These are phyloP conservation scores for Royoungia palumana DNA, from an alignment of 768 basidiomycete species.

Conservation along the genomic window DNA sequence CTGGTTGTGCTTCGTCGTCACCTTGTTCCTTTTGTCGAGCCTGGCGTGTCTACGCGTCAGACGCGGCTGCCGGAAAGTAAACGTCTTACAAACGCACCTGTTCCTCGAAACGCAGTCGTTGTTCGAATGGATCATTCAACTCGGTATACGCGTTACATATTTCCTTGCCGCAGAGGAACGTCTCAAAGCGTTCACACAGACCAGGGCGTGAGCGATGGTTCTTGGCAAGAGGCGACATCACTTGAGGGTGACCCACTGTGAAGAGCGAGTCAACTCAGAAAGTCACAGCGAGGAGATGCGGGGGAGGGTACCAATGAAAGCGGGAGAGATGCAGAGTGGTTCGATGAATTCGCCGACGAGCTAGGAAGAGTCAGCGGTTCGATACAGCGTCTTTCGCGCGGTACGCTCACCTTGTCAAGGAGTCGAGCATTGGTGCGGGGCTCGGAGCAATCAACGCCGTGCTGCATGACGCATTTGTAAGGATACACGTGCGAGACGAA, in stretches of 20 bases:
- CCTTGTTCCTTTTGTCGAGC: constrained; percentile 91
- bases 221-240: constrained; percentile 99
- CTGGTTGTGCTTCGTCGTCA: constrained; percentile 96
- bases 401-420: constrained; percentile 75
- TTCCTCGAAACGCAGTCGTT: constrained; percentile 93
- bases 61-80: background rate
- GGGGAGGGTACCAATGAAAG: constrained; percentile 86
- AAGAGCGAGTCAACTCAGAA: background rate
- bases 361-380: constrained; percentile 34
- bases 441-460: constrained; percentile 94
- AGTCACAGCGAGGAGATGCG: background rate
- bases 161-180: constrained; percentile 97
- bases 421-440: constrained; percentile 93
- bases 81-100: constrained; percentile 46
- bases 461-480: constrained; percentile 41
- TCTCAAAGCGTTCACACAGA: constrained; percentile 97
- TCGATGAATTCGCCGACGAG: constrained; percentile 99
- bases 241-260: constrained; percentile 94
- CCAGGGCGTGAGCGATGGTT: constrained; percentile 97
- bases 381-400: background rate
- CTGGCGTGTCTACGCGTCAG: constrained; percentile 31
- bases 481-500: background rate
- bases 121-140: constrained; percentile 98
- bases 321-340: constrained; percentile 90
- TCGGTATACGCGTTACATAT: constrained; percentile 99